Conservation (phyloP, 306 rosid species). For the Quercus glauca region DNA sequence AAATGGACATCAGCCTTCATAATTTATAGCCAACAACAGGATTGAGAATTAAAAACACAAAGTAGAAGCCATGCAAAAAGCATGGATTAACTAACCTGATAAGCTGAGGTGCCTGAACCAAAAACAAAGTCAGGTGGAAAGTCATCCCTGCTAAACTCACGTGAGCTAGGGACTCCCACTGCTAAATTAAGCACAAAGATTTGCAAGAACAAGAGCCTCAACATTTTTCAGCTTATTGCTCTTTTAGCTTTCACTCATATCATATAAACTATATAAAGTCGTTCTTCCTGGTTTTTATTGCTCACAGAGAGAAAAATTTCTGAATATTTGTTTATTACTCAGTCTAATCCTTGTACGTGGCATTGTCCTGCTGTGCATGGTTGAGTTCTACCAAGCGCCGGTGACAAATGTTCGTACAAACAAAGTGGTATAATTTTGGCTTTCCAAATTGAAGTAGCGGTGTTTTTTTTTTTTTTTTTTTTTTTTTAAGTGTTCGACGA, state of each 20-base stretch:
- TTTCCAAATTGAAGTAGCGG: no score
- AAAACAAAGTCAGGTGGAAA: slow-evolving; percentile 58
- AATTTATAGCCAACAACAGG: not conserved
- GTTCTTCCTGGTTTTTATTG: not conserved
- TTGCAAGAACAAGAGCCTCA: not conserved
- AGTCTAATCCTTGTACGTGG: not conserved
- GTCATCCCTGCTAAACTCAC: slow-evolving; percentile 42
- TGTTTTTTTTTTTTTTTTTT: no score
- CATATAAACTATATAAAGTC: not conserved
- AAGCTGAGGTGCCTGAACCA: slow-evolving; percentile 76
- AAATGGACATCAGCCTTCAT: not conserved
- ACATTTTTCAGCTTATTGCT: not conserved
- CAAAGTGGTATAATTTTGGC: no score
- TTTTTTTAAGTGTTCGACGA: no score
- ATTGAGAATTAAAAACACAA: no score
- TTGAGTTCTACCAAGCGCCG: no score
- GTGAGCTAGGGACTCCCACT: not conserved
- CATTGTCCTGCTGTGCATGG: no score
- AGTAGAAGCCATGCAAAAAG: not conserved
- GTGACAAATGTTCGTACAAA: no score
- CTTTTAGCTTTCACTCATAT: not conserved
- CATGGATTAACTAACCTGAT: slow-evolving; percentile 42
- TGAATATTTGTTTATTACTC: no score
- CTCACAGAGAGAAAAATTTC: no score
- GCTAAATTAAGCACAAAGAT: slow-evolving; percentile 7